Conservation (phyloP, 225 moss, liverwort and hornwort species). For the Bryoerythrophyllum caledonicum region DNA sequence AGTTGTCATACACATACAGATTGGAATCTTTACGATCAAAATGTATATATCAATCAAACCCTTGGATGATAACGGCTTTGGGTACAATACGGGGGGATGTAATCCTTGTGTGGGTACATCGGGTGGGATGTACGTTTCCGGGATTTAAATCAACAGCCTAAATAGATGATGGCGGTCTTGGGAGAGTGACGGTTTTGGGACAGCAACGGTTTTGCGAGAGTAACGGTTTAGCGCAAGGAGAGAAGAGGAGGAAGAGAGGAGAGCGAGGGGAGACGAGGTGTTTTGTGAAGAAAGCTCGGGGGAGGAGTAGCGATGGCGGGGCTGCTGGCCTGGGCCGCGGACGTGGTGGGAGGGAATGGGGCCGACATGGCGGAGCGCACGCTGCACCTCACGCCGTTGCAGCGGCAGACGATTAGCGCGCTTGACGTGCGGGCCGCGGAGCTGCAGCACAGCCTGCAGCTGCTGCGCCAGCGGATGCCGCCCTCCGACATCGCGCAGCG, state of each 20-base stretch:
- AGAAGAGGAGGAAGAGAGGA: background rate
- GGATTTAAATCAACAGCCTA: too few species aligned
- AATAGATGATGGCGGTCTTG: too few species aligned
- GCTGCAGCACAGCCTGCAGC: slow-evolving; percentile 62
- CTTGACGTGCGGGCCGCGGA: slow-evolving; percentile 72
- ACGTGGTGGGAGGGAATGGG: slow-evolving; percentile 84
- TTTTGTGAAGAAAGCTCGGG: background rate
- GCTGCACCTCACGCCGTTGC: slow-evolving; percentile 67
- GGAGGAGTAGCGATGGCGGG: slow-evolving; percentile 61
- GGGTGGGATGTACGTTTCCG: too few species aligned
- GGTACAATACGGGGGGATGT: too few species aligned
- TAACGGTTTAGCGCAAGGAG: background rate
- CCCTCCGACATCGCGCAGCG: slow-evolving; percentile 72
- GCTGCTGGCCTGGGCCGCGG: slow-evolving; percentile 85
- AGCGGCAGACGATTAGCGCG: slow-evolving; percentile 59
- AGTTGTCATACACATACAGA: too few species aligned
- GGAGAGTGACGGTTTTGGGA: too few species aligned
- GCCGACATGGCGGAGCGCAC: slow-evolving; percentile 45
- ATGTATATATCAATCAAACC: too few species aligned
- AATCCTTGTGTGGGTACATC: too few species aligned
- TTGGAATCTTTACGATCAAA: too few species aligned
- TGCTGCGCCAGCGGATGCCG: slow-evolving; percentile 72
- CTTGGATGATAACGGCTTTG: too few species aligned
- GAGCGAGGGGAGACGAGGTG: background rate
- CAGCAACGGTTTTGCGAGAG: background rate